These are phyloP conservation scores for Zasmidium cellare DNA, from an alignment of 2,329 filamentous ascomycete genomes.

Conservation along the genomic window DNA sequence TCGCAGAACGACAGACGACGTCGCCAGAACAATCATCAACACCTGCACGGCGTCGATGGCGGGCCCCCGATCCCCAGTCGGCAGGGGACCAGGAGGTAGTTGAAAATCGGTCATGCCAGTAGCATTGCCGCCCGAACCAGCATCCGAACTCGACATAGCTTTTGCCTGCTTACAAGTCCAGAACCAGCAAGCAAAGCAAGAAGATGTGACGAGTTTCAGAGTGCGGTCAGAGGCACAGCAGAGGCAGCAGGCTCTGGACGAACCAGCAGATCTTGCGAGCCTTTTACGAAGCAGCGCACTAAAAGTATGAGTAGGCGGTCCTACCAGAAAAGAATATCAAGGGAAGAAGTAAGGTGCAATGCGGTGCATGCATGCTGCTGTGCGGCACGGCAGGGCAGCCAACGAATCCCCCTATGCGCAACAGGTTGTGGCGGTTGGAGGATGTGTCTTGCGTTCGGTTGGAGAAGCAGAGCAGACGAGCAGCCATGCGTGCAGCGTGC, in stretches of 20 bases:
- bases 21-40: slow-evolving; percentile 12
- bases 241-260: neutral
- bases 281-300: neutral
- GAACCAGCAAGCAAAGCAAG: neutral
- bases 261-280: neutral
- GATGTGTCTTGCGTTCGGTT: neutral
- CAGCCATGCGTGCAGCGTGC: neutral
- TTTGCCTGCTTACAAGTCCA: neutral
- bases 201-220: neutral
- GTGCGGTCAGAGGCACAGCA: neutral
- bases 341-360: neutral
- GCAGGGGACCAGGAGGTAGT: neutral
- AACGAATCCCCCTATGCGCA: neutral
- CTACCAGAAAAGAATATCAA: neutral
- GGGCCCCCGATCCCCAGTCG: slow-evolving; percentile 10
- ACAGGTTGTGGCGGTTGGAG: neutral
- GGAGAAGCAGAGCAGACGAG: neutral
- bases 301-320: neutral
- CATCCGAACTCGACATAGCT: neutral
- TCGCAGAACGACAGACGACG: slow-evolving; percentile 7
- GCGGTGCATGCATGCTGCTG: neutral
- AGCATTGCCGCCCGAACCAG: neutral
- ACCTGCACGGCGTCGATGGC: slow-evolving; percentile 14
- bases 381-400: neutral
- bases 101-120: neutral